These are phyloP conservation scores for Tetraselmis chui DNA, from an alignment of 139 green algal species.

Conservation along the genomic window DNA sequence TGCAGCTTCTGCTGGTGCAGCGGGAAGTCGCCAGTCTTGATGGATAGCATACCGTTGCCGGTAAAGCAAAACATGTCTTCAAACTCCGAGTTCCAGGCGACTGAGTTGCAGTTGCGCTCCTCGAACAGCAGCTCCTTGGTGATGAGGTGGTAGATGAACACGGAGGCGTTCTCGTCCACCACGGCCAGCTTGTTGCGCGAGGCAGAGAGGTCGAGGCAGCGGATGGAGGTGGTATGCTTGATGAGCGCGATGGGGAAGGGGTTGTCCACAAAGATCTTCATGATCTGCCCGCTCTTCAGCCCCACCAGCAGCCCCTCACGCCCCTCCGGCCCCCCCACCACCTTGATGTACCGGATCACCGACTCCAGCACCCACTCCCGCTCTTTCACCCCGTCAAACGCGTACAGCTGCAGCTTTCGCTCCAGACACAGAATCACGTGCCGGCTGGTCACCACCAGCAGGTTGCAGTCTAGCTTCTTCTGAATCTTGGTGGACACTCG, in stretches of 20 bases:
- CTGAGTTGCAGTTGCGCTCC: constrained; percentile 63
- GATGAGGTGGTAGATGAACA: constrained; percentile 67
- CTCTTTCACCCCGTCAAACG: constrained; percentile 60
- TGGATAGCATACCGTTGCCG: constrained; percentile 61
- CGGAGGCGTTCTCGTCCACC: constrained; percentile 62
- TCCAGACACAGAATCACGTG: constrained; percentile 78
- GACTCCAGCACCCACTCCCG: constrained; percentile 65
- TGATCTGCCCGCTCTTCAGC: constrained; percentile 53
- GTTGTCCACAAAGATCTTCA: constrained; percentile 78
- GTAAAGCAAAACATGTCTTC: constrained; percentile 84
- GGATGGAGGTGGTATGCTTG: constrained; percentile 55
- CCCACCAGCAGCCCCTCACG: constrained; percentile 71
- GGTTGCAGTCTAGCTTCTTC: constrained; percentile 72
- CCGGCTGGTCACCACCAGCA: constrained; percentile 66
- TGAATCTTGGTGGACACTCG: constrained; percentile 51
- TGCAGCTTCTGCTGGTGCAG: constrained; percentile 71
- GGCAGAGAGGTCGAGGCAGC: constrained; percentile 45
- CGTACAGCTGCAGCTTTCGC: constrained; percentile 63
- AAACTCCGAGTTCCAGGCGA: constrained; percentile 74
- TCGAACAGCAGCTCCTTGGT: constrained; percentile 63
- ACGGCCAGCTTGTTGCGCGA: constrained; percentile 63
- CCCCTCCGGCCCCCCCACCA: constrained; percentile 49
- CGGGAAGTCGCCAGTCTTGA: constrained; percentile 71
- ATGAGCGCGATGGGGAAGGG: constrained; percentile 64
- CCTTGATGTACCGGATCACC: constrained; percentile 77